Evolutionary conservation across 495 filamentous ascomycete genomes (phyloP).

Genomic region (Thermothielavioides terrestris): DNA sequence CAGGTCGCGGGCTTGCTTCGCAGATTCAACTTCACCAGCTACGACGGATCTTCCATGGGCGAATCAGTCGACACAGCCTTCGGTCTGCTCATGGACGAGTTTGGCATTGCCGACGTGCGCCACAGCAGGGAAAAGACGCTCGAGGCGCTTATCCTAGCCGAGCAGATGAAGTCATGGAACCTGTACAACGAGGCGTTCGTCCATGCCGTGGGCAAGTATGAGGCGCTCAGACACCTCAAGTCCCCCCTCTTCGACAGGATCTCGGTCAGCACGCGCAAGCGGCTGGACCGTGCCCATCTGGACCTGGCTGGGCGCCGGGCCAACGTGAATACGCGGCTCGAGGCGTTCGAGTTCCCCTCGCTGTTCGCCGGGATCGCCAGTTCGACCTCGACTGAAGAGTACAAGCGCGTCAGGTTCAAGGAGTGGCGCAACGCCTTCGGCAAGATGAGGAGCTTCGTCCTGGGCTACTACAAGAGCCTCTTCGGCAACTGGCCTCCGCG

Average conservation of each 20-base stretch:
- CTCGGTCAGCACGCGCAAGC: constrained; percentile 59
- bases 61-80: constrained; percentile 68
- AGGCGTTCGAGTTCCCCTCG: constrained; percentile 81
- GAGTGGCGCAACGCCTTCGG: constrained; percentile 68
- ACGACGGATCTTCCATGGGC: constrained; percentile 74
- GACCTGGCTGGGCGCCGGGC: constrained; percentile 63
- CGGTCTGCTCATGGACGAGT: constrained; percentile 63
- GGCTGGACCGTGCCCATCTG: constrained; percentile 71
- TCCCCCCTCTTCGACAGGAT: constrained; percentile 62
- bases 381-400: constrained; percentile 62
- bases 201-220: constrained; percentile 86
- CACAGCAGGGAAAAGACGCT: constrained; percentile 81
- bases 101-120: constrained; percentile 70
- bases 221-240: constrained; percentile 57
- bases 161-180: constrained; percentile 69
- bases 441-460: constrained; percentile 62
- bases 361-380: constrained; percentile 83
- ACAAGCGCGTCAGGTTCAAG: constrained; percentile 72
- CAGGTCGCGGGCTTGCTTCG: constrained; percentile 59
- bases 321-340: constrained; percentile 57
- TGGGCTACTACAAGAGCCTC: constrained; percentile 68
- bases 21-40: constrained; percentile 68
- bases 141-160: constrained; percentile 79
- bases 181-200: constrained; percentile 88
- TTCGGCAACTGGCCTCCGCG: constrained; percentile 95